These are phyloP conservation scores for Syzygium aqueum DNA, from an alignment of 345 rosid genomes.

Conservation along the genomic window DNA sequence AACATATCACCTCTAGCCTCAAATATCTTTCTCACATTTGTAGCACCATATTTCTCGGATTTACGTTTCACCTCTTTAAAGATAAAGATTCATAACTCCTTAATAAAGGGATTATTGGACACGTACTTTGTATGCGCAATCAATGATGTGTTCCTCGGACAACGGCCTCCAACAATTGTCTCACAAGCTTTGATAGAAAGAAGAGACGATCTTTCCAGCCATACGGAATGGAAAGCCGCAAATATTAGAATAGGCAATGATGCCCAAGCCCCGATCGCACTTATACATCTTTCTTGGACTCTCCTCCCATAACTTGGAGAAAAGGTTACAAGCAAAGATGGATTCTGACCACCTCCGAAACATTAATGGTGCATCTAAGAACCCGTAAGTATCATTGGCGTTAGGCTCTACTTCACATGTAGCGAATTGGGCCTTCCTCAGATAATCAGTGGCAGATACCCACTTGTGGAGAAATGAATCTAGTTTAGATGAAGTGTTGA, in stretches of 20 bases:
- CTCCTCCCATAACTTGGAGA: not conserved
- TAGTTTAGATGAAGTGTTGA: not conserved
- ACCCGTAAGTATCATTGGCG: accelerated
- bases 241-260: not conserved
- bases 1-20: not conserved
- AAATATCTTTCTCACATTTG: not conserved
- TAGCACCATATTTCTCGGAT: not conserved
- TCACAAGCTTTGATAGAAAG: not conserved
- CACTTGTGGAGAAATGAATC: not conserved
- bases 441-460: not conserved
- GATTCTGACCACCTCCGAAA: not conserved
- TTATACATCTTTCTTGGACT: not conserved
- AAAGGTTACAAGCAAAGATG: not conserved
- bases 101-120: not conserved
- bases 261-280: not conserved
- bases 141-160: not conserved
- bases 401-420: not conserved
- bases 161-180: not conserved
- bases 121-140: not conserved
- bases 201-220: not conserved
- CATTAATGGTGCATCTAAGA: not conserved
- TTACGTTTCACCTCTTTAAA: not conserved
- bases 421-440: not conserved
- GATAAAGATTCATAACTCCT: not conserved
- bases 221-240: not conserved